phyloP scores from a whole-genome alignment of 192 early-diverging fungal species.

The Obelidium mucronatum region DNA sequence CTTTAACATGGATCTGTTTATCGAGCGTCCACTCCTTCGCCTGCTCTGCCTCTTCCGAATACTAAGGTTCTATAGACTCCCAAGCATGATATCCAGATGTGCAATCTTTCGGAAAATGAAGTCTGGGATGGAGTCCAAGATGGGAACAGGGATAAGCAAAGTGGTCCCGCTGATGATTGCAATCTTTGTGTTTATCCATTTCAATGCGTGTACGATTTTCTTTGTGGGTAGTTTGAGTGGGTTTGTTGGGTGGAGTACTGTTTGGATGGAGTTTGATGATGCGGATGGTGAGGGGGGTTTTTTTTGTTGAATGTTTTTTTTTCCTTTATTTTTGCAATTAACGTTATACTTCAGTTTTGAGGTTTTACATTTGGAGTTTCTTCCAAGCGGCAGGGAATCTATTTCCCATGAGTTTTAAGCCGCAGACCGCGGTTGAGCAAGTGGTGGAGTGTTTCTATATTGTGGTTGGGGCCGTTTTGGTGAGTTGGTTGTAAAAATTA shows the following conservation, averaged over 20 bases:
- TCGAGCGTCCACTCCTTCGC: constrained; percentile 35
- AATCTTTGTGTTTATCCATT: constrained; percentile 9
- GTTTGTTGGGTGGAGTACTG: neutral
- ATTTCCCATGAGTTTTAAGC: constrained; percentile 31
- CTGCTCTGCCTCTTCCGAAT: constrained; percentile 24
- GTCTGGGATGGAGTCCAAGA: neutral
- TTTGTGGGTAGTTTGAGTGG: neutral
- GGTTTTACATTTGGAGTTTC: neutral
- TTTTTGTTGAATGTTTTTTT: neutral
- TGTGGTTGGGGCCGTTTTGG: constrained; percentile 12
- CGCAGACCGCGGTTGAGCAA: constrained; percentile 7
- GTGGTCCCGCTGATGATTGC: neutral
- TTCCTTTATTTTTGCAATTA: neutral
- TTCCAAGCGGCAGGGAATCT: constrained; percentile 25
- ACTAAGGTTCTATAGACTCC: constrained; percentile 23
- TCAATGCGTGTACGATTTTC: constrained; percentile 10
- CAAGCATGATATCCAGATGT: constrained; percentile 32
- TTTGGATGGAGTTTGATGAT: neutral
- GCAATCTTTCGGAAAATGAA: constrained; percentile 33
- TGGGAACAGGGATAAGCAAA: neutral
- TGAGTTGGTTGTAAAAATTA: too few relatives aligned
- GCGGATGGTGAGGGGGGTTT: neutral
- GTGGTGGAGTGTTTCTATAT: neutral
- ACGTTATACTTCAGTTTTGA: neutral
- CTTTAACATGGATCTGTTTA: constrained; percentile 18